Base-by-base conservation (phyloP, 352 stramenopile genomes). In the Phytophthora hybrid region DNA sequence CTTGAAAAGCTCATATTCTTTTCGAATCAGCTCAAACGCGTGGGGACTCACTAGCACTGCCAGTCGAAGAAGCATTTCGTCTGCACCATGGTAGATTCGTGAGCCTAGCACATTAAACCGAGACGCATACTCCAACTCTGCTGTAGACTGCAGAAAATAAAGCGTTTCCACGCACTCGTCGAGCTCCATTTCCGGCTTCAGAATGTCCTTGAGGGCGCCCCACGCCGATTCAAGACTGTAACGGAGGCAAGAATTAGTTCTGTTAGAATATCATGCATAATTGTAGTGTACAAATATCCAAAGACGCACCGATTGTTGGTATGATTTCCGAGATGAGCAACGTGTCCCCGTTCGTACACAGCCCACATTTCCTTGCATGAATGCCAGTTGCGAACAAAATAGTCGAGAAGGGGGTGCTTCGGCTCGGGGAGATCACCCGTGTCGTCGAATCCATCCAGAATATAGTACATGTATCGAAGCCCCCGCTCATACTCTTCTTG, bases 81-180 rank as follows among this genome's bases (percentile, higher is more conserved):
- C 53, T 13, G 53, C 62, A 13, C 62, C 52, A 5, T 62, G 39
- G 13, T 69, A 69, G 5, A 56, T 51, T 5, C 61, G 51, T 1
- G 51, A 61, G 5, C 52, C 61, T 55, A 61, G 1, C 1, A 69
- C 21, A 34, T 69, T 19, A 39, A 69, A 58, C 3, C 6, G 14
- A 26, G 52, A 49, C 0, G 21, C 39, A 19, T 62, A 70, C 53
- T 26, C 23, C 23, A 26, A 26, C 23, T 26, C 23, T 26, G 23
- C 23, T 26, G 23, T 26, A 26, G 23, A 63, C 18, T 70, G 54
- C 6, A 70, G 19, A 23, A 63, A 59, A 1, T 51, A 18, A 1
- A 69, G 52, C 6, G 62, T 69, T 4, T 69, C 53, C 1, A 62
- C 62, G 39, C 51, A 62, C 32, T 62, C 62, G 34, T 69, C 52